Evolutionary conservation across 208 protist species (phyloP).

Genomic region (Porcisia hertigi): DNA sequence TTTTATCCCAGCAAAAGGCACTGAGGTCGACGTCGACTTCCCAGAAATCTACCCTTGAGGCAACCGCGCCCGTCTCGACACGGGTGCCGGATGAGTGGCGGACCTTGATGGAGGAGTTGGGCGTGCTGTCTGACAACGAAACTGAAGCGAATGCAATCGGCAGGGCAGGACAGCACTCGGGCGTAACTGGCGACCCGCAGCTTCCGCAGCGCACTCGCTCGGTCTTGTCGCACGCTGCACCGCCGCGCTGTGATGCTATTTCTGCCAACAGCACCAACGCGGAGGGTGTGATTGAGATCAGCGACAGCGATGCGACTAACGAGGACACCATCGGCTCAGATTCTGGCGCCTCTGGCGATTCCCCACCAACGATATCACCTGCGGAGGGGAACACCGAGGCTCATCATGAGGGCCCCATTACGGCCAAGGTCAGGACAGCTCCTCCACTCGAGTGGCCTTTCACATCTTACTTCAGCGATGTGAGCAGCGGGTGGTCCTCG

Average conservation of each 20-base stretch:
- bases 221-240: background rate
- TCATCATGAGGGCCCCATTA: background rate
- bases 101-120: conserved; percentile 6
- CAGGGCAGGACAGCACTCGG: background rate
- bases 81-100: conserved; percentile 12
- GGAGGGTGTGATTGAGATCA: conserved; percentile 23
- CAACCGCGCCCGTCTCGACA: too few relatives aligned
- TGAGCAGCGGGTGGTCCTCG: conserved; percentile 23
- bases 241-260: background rate
- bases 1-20: background rate
- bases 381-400: background rate
- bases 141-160: background rate
- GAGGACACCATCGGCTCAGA: background rate
- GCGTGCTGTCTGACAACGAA: background rate
- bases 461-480: conserved; percentile 32
- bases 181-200: background rate
- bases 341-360: background rate
- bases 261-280: background rate
- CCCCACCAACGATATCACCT: background rate
- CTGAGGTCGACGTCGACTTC: background rate
- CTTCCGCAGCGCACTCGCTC: background rate
- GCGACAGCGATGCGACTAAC: conserved; percentile 10
- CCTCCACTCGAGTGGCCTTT: conserved; percentile 16
- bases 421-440: background rate
- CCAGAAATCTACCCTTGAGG: background rate